Percentiles rank a stretch among this genome's conserved stretches.
These are phyloP conservation scores for Annulohypoxylon truncatum DNA, from an alignment of 2,329 filamentous ascomycete genomes.

Conservation along the genomic window DNA sequence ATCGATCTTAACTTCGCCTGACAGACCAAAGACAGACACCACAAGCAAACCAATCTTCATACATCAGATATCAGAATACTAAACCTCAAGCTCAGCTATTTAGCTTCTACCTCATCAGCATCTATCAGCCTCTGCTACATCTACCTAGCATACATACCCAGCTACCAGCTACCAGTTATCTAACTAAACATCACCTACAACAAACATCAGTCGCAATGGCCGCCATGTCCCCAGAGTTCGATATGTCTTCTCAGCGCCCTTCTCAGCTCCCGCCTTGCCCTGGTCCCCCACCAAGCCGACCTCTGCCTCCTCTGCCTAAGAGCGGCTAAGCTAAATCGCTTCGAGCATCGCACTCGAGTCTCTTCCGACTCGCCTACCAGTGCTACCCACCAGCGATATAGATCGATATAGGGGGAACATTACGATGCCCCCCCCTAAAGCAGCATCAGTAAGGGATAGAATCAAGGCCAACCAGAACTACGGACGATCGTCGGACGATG, in stretches of 20 bases:
- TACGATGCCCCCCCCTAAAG: constrained; percentile 20
- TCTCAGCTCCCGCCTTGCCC: constrained; percentile 76
- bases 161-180: background rate
- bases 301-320: constrained; percentile 74
- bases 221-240: constrained; percentile 49
- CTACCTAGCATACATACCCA: background rate
- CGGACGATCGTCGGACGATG: constrained; percentile 37
- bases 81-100: constrained; percentile 18
- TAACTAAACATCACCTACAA: constrained; percentile 20
- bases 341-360: constrained; percentile 25
- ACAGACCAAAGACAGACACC: constrained; percentile 39
- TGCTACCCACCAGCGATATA: constrained; percentile 32
- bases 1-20: constrained; percentile 42
- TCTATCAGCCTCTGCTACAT: constrained; percentile 5
- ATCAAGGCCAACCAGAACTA: constrained; percentile 32
- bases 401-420: constrained; percentile 39
- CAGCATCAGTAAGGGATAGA: constrained; percentile 27
- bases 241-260: constrained; percentile 70
- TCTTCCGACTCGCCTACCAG: constrained; percentile 28
- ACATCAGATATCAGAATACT: constrained; percentile 3
- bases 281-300: constrained; percentile 72
- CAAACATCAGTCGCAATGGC: constrained; percentile 46
- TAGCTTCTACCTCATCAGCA: constrained; percentile 19
- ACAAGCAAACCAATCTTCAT: constrained; percentile 10
- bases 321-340: constrained; percentile 58